phyloP scores from a whole-genome alignment of 2,329 filamentous ascomycete species.

The Aspergillus tamarii region DNA sequence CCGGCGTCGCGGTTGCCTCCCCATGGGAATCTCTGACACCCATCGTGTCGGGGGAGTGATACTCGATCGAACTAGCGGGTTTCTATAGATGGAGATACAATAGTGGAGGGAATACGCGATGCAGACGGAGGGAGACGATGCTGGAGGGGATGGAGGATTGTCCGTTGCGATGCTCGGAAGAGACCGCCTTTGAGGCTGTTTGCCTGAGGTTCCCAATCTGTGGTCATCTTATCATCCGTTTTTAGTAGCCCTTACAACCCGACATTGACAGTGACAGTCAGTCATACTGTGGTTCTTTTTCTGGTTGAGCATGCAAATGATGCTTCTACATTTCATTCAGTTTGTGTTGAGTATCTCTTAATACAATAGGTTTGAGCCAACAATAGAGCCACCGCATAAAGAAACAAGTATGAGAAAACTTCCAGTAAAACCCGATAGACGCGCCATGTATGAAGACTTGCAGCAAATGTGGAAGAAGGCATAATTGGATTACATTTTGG shows the following conservation, averaged over 20 bases:
- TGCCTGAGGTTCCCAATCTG: neutral
- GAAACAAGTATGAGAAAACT: neutral
- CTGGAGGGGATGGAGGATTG: slow-evolving; percentile 20
- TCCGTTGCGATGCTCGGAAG: slow-evolving; percentile 19
- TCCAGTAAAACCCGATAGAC: slow-evolving; percentile 1
- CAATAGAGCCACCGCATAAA: neutral
- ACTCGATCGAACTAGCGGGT: slow-evolving; percentile 1
- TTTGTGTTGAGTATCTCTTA: neutral
- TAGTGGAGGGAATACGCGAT: slow-evolving; percentile 16
- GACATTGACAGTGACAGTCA: neutral
- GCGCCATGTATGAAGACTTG: neutral
- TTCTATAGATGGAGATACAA: slow-evolving; percentile 19
- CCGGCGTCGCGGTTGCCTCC: slow-evolving; percentile 58
- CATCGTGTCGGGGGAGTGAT: slow-evolving; percentile 45
- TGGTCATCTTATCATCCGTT: neutral
- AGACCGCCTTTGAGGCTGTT: slow-evolving; percentile 24
- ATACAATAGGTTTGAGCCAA: neutral
- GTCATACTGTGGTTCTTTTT: neutral
- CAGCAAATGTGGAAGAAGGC: neutral
- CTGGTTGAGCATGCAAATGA: neutral
- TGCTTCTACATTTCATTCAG: neutral
- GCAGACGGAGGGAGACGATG: slow-evolving; percentile 11
- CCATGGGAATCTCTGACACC: slow-evolving; percentile 58
- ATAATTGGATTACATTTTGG: slow-evolving; percentile 18
- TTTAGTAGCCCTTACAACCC: neutral